Conservation (phyloP, 202 grass and related monocot species). For the Elaeis oleifera region DNA sequence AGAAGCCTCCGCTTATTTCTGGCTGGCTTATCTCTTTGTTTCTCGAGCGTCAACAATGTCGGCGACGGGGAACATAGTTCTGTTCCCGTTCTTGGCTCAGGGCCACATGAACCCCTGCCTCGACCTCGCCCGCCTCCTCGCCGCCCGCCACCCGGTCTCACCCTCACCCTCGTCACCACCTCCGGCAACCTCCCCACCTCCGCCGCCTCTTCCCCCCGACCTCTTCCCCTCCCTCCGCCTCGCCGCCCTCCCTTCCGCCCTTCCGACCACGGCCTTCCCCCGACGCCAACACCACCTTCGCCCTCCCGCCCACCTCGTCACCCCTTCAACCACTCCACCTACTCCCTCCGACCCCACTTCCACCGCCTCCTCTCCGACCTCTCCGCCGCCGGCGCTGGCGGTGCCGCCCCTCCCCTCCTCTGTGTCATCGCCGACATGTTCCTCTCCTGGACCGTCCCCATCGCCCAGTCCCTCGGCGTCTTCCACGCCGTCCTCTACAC, state of each 20-base stretch:
- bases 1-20: too few species aligned
- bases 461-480: slow-evolving; percentile 32
- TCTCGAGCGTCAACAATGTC: too few species aligned
- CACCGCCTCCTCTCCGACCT: slow-evolving; percentile 41
- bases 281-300: slow-evolving; percentile 26
- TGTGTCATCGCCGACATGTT: slow-evolving; percentile 66
- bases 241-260: slow-evolving; percentile 46
- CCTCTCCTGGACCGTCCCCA: slow-evolving; percentile 46
- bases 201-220: slow-evolving; percentile 4
- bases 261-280: slow-evolving; percentile 53
- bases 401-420: not conserved
- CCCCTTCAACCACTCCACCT: slow-evolving; percentile 43
- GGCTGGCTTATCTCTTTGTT: too few species aligned
- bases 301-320: slow-evolving; percentile 46
- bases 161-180: too few species aligned
- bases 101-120: too few species aligned
- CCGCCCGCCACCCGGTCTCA: too few species aligned
- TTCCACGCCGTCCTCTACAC: slow-evolving; percentile 51
- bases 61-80: too few species aligned
- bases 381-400: not conserved
- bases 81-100: too few species aligned
- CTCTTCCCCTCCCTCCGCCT: slow-evolving; percentile 8
- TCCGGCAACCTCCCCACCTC: slow-evolving; percentile 13
- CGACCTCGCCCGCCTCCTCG: too few species aligned
- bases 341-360: slow-evolving; percentile 51